phyloP scores from a whole-genome alignment of 768 basidiomycete genomes.

The Mycena epipterygia region DNA sequence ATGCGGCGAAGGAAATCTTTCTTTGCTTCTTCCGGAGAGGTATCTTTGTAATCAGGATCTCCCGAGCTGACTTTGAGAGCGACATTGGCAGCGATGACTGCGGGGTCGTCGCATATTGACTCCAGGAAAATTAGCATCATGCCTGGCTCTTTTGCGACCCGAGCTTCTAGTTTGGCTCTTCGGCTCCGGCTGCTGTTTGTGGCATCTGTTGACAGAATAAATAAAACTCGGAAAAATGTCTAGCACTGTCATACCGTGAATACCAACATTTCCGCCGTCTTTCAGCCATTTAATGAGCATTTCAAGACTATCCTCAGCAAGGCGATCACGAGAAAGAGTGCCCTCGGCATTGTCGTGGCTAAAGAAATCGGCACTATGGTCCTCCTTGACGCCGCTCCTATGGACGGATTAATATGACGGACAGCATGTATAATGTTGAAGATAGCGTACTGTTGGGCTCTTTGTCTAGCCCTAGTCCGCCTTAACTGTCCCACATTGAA shows the following conservation, averaged over 20 bases:
- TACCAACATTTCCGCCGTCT: constrained; percentile 96
- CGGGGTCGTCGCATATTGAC: constrained; percentile 94
- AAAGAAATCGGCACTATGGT: constrained; percentile 93
- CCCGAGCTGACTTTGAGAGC: constrained; percentile 96
- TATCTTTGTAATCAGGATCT: constrained; percentile 97
- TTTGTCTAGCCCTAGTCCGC: constrained; percentile 85
- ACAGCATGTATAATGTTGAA: constrained; percentile 4
- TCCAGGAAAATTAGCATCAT: constrained; percentile 94
- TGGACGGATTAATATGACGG: background rate
- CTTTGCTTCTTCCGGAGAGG: constrained; percentile 86
- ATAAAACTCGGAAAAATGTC: constrained; percentile 7
- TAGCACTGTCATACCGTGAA: constrained; percentile 77
- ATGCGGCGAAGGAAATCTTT: constrained; percentile 93
- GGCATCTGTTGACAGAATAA: constrained; percentile 72
- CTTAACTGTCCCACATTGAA: constrained; percentile 98
- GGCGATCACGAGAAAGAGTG: constrained; percentile 79
- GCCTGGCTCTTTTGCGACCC: constrained; percentile 89
- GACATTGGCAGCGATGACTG: constrained; percentile 94
- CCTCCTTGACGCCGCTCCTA: constrained; percentile 88
- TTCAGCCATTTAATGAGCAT: constrained; percentile 96
- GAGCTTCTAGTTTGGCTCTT: constrained; percentile 85
- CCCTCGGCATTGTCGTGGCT: constrained; percentile 88
- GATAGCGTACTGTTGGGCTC: constrained; percentile 74
- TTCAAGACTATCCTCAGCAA: constrained; percentile 94
- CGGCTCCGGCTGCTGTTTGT: constrained; percentile 91